phyloP scores from a whole-genome alignment of 768 basidiomycete species.

The Boletus pseudo-olivaceus region DNA sequence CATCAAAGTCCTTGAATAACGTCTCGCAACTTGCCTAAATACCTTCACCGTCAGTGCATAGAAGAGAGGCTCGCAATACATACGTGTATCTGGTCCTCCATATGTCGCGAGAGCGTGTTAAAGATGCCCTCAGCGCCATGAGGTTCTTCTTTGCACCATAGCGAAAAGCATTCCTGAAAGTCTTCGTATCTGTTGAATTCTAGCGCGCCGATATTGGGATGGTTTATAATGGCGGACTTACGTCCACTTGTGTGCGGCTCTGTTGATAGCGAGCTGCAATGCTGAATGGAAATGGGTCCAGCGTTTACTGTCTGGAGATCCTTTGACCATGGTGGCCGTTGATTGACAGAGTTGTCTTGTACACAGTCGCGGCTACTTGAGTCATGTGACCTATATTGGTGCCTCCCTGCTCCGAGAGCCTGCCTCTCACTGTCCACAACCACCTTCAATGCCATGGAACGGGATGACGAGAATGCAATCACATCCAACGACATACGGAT shows the following conservation, averaged over 20 bases:
- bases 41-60: neutral
- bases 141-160: slow-evolving; percentile 63
- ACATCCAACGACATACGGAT: slow-evolving; percentile 8
- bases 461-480: slow-evolving; percentile 21
- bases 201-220: neutral
- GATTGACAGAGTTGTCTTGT: neutral
- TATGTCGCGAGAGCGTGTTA: slow-evolving; percentile 66
- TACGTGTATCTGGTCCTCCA: slow-evolving; percentile 59
- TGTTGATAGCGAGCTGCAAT: slow-evolving; percentile 49
- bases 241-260: slow-evolving; percentile 54
- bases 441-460: slow-evolving; percentile 27
- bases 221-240: slow-evolving; percentile 24
- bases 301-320: slow-evolving; percentile 38
- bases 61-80: neutral
- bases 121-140: slow-evolving; percentile 58
- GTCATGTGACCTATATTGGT: slow-evolving; percentile 24
- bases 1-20: slow-evolving; percentile 64
- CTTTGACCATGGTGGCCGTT: slow-evolving; percentile 18
- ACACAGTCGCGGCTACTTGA: neutral
- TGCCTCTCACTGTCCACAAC: neutral
- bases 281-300: slow-evolving; percentile 52
- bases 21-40: slow-evolving; percentile 65
- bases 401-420: neutral
- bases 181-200: slow-evolving; percentile 41
- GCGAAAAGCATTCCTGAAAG: slow-evolving; percentile 61